Conservation (phyloP, 2,329 filamentous ascomycete species). For the Aspergillus quadricinctus region DNA sequence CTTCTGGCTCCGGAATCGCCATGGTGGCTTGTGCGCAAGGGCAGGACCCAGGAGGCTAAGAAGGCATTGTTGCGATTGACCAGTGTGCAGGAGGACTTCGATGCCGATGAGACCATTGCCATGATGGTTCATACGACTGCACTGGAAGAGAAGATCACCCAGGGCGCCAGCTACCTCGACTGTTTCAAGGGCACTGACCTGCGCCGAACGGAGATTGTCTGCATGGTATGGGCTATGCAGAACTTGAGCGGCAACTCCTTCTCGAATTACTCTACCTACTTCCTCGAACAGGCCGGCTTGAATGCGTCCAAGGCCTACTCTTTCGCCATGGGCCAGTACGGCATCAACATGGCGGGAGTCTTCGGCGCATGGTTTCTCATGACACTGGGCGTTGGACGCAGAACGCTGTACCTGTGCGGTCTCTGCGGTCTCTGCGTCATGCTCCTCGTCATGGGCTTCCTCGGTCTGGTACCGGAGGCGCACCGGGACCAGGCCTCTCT, state of each 20-base stretch:
- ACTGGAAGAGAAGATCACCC: slow-evolving; percentile 70
- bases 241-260: slow-evolving; percentile 62
- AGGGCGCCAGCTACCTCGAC: slow-evolving; percentile 70
- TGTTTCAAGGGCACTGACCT: slow-evolving; percentile 78
- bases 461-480: slow-evolving; percentile 64
- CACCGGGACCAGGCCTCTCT: slow-evolving; percentile 61
- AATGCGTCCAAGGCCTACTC: slow-evolving; percentile 47
- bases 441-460: slow-evolving; percentile 79
- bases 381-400: slow-evolving; percentile 68
- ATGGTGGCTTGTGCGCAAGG: slow-evolving; percentile 49
- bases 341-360: slow-evolving; percentile 73
- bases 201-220: slow-evolving; percentile 71
- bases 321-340: slow-evolving; percentile 57
- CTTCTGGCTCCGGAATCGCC: slow-evolving; percentile 49
- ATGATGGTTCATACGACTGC: slow-evolving; percentile 92
- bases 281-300: slow-evolving; percentile 54
- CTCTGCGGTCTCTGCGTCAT: slow-evolving; percentile 68
- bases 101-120: slow-evolving; percentile 77
- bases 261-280: slow-evolving; percentile 61
- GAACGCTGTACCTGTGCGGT: slow-evolving; percentile 71
- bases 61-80: slow-evolving; percentile 43
- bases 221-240: slow-evolving; percentile 62
- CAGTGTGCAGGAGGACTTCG: slow-evolving; percentile 55
- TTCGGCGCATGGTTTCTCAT: slow-evolving; percentile 80
- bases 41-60: slow-evolving; percentile 45